Evolutionary conservation across 164 flowering plant genomes (phyloP), one percentile per base, ranked within the genome.

Genomic region (Vitis riparia): DNA sequence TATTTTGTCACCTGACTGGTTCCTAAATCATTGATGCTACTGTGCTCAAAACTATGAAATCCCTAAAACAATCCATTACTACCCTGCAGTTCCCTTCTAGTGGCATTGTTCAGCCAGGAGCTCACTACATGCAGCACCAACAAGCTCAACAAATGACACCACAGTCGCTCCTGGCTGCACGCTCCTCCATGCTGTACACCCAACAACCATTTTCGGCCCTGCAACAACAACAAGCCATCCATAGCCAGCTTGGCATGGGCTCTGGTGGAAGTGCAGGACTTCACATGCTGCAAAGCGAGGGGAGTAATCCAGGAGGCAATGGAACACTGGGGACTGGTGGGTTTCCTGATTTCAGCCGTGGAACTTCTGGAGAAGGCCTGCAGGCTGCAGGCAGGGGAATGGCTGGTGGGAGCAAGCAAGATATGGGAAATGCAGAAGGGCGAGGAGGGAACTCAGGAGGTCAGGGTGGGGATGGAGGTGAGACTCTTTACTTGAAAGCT

Each of bases 81-180:
- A 56, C 53, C 9, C 12, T 62, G 56, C 84, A 90, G 97, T 87
- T 73, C 68, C 72, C 90, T 29, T 59, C 82, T 10, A 75, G 84
- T 61, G 81, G 89, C 23, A 74, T 81, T 13, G 78, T 88, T 84
- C 98, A 90, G 78, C 79, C 86, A 10, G 94, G 92, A 61, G 78
- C 84, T 7, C 89, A 84, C 68, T 90, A 88, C 81, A 66, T 87
- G 86, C 98, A 88, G 80, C 94, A 89, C 67, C 97, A 88, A 64
- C 97, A 91, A 78, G 81, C 91, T 52, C 98, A 91, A 53, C 85
- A 81, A 76, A 84, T 91, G 95, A 85, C 85, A 0, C 87, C 87
- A 0, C 99, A 91, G 69, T 78, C 94, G 0, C 78, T 89, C 7
- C 88, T 95, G 94, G 94, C 95, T 5, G 91, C 3, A 13, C 90